phyloP scores from a whole-genome alignment of 1,284 basidiomycete species.

The Ganoderma sinense region DNA sequence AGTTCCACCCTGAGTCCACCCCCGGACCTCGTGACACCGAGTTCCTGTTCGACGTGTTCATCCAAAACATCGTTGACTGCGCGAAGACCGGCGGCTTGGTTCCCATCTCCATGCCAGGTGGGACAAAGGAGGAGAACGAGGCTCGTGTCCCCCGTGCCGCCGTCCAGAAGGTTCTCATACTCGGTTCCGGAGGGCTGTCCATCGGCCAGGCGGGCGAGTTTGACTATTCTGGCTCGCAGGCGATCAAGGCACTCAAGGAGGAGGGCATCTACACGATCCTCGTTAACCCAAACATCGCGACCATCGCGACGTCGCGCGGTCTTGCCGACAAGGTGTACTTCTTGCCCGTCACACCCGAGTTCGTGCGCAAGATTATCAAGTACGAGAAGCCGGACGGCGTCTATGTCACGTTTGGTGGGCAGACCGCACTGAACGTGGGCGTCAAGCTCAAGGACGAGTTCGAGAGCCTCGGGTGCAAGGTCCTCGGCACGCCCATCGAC shows the following conservation, averaged over 20 bases:
- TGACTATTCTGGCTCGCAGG: conserved; percentile 98
- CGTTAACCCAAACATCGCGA: conserved; percentile 99
- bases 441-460: conserved; percentile 99
- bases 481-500: conserved; percentile 96
- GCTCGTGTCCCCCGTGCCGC: conserved; percentile 77
- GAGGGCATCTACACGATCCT: conserved; percentile 99
- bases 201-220: conserved; percentile 99
- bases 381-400: conserved; percentile 99
- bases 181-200: conserved; percentile 97
- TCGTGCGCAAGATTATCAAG: conserved; percentile 97
- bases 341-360: conserved; percentile 97
- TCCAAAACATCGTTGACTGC: conserved; percentile 86
- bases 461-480: conserved; percentile 85
- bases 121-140: conserved; percentile 86
- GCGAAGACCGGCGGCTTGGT: conserved; percentile 71
- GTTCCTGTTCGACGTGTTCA: conserved; percentile 98
- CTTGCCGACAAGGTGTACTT: conserved; percentile 99
- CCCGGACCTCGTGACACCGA: conserved; percentile 99
- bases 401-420: conserved; percentile 98
- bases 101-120: conserved; percentile 90
- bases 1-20: conserved; percentile 99
- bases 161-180: conserved; percentile 94
- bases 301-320: conserved; percentile 97
- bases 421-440: conserved; percentile 97
- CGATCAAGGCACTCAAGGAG: conserved; percentile 98